Base-by-base conservation (phyloP, 1,139 yeast species). In the Waltiozyma solani region DNA sequence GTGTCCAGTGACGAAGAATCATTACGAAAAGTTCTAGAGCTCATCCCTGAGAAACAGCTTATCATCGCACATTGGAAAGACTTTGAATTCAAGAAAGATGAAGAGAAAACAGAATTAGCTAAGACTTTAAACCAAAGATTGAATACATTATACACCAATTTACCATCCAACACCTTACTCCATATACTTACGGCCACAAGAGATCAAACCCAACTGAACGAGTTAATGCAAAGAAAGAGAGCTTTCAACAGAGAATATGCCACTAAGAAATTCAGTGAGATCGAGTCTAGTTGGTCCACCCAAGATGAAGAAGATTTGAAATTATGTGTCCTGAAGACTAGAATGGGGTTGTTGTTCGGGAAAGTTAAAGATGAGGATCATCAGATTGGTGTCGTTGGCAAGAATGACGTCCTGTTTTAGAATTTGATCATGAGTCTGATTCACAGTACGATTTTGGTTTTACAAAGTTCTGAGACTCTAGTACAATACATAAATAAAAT, bases 141-240 rank as follows among this genome's bases (percentile, higher is more conserved):
- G 14, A 48, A 57, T 11, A 56, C 56, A 32, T 60, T 89, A 5
- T 76, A 80, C 51, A 60, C 65, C 1, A 46, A 55, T 3, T 53
- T 82, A 19, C 87, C 95, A 0, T 59, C 63, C 1, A 68, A 76
- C 36, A 71, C 94, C 0, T 60, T 79, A 21, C 51, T 89, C 26
- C 60, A 86, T 1, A 55, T 87, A 1, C 64, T 75, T 50, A 69
- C 86, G 0, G 84, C 82, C 2, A 65, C 72, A 40, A 87, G 89
- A 2, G 73, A 76, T 48, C 76, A 80, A 3, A 54, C 66, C 17
- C 71, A 66, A 34, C 68, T 79, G 73, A 54, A 59, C 14, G 57
- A 63, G 36, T 60, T 85, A 36, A 75, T 71, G 44, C 52, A 52
- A 12, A 47, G 66, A 10, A 56, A 56, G 37, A 56, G 54, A 36